A percentile compares a stretch with the other conserved stretches of the same genome.
These are phyloP conservation scores for Orbilia brochopaga DNA, from an alignment of 2,329 filamentous ascomycete species.

Conservation along the genomic window DNA sequence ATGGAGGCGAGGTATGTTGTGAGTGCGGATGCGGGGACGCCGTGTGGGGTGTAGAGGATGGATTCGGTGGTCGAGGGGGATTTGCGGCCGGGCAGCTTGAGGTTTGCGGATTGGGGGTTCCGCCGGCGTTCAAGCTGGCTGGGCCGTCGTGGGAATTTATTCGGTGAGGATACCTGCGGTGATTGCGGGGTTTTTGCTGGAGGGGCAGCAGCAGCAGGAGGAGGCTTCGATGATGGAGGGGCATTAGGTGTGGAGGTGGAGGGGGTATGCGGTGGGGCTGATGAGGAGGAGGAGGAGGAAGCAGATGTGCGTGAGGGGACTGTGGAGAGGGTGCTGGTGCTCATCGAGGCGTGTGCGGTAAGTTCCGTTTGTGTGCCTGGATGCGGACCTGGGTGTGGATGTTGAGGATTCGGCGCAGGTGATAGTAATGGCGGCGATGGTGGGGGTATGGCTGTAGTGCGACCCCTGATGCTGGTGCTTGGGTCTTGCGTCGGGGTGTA, in stretches of 20 bases:
- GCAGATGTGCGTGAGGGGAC: conserved; percentile 24
- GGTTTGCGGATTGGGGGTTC: conserved; percentile 18
- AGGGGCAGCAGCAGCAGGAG: conserved; percentile 7
- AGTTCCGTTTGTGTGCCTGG: neutral
- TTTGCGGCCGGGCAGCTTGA: conserved; percentile 38
- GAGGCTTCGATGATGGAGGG: conserved; percentile 50
- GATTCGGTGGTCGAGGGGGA: conserved; percentile 16
- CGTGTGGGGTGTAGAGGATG: conserved; percentile 48
- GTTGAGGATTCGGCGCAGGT: conserved; percentile 17
- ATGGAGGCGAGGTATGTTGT: conserved; percentile 30
- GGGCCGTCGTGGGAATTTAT: conserved; percentile 9
- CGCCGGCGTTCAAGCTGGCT: neutral
- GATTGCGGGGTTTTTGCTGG: neutral
- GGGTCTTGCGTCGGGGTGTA: conserved; percentile 56
- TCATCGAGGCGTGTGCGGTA: conserved; percentile 21
- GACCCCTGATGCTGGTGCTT: conserved; percentile 24
- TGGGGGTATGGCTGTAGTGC: conserved; percentile 7
- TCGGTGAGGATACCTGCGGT: neutral
- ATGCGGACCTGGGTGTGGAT: neutral
- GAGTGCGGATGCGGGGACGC: conserved; percentile 46
- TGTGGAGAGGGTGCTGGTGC: conserved; percentile 47
- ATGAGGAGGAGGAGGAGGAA: neutral
- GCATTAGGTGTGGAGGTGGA: neutral
- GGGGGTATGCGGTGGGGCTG: conserved; percentile 3
- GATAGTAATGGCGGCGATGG: conserved; percentile 34